Percentiles rank a stretch among this genome's conserved stretches.
Conservation (phyloP, 768 basidiomycete species). For the Guyanaporus albipodus region DNA sequence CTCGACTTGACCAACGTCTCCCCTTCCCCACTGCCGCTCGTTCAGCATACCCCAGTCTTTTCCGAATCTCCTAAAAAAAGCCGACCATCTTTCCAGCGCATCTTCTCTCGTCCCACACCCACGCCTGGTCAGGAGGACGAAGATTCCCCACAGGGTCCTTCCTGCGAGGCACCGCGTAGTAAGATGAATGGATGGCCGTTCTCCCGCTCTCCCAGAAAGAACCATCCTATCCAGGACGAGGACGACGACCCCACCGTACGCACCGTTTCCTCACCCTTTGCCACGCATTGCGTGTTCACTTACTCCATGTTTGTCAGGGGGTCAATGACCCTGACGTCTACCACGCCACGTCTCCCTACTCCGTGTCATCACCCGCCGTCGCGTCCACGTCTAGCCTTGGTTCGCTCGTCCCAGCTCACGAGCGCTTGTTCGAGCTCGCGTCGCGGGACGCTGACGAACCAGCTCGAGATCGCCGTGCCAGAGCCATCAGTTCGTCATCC, state of each 20-base stretch:
- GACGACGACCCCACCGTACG: constrained; percentile 13
- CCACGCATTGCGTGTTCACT: background rate
- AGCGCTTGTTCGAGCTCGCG: constrained; percentile 20
- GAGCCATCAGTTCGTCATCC: constrained; percentile 5
- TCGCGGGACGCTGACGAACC: constrained; percentile 13
- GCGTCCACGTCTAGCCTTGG: constrained; percentile 30
- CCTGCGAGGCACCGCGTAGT: constrained; percentile 19
- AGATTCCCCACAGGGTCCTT: constrained; percentile 4
- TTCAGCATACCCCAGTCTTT: constrained; percentile 21
- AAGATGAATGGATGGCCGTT: constrained; percentile 31
- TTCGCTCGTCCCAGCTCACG: constrained; percentile 25
- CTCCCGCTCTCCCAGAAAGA: constrained; percentile 23
- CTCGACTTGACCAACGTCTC: constrained; percentile 17
- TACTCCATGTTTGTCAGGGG: constrained; percentile 5
- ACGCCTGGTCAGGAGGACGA: constrained; percentile 5
- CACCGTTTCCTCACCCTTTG: background rate
- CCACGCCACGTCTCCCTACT: constrained; percentile 7
- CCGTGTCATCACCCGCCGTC: constrained; percentile 16
- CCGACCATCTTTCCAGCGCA: constrained; percentile 27
- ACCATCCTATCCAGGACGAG: constrained; percentile 10
- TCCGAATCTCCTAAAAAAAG: constrained; percentile 16
- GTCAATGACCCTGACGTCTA: constrained; percentile 4
- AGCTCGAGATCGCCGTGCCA: background rate
- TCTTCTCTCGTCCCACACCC: constrained; percentile 27
- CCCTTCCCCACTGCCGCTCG: constrained; percentile 18